Base-by-base conservation (phyloP, 257 asterid species). In the Gentiana dahurica region DNA sequence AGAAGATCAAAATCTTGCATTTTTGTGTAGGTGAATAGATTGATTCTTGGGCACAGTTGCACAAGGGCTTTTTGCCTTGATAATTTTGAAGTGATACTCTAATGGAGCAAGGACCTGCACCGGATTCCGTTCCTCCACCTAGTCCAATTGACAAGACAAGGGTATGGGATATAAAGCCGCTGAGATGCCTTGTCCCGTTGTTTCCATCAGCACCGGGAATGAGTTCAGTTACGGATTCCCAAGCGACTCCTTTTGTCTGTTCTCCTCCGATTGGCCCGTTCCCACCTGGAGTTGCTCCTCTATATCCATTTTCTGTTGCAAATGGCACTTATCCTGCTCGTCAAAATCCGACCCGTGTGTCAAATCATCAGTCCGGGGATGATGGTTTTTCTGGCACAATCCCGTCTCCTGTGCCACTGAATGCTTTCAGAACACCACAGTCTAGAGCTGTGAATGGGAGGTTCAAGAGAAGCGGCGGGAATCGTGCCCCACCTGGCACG, bases 221-320 rank as follows among this genome's bases (percentile, higher is more conserved):
- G 75, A 68, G 86, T 36, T 71, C 89, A 0, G 49, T 67, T 71
- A 57, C 81, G 4, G 63, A 59, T 55, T 83, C 94, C 24, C 85
- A 81, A n/a, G 83, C 95, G 2, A 45, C 89, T 24, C 91, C 97
- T 38, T 92, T 92, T 66, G 89, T 80, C 11, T 88, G 99, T 66
- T 87, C 88, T 52, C 78, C 99, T 11, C 98, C 98, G 4, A 51
- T 77, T 9, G 98, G 98, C 43, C 98, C 98, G 48, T 91, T 91
- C 51, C 98, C 98, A 2, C 68, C 89, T 3, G 98, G 96, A 5
- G 76, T 87, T 56, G 82, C 87, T 53, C 98, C 98, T 6, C 74
- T 91, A 76, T 91, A 76, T 75, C 98, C 98, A 0, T 85, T 91
- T 60, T 56, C 77, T 10, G 68, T 62, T 36, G 67, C 87, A 9